phyloP scores from a whole-genome alignment of 2,329 filamentous ascomycete genomes.

The Curvularia sp. region DNA sequence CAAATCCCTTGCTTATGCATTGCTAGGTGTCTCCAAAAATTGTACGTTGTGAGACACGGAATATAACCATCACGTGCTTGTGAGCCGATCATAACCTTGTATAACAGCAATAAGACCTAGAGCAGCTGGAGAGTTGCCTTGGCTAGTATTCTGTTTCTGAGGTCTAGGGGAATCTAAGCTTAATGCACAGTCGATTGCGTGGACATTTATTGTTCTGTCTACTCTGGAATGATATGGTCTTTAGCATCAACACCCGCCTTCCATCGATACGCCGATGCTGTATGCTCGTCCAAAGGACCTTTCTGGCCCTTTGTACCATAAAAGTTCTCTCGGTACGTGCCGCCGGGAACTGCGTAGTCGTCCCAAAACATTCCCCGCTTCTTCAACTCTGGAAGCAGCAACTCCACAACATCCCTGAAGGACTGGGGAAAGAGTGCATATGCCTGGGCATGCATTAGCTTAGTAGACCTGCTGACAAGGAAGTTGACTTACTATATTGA shows the following conservation, averaged over 20 bases:
- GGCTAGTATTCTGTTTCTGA: neutral
- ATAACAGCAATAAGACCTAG: too few species aligned
- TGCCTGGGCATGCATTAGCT: constrained; percentile 45
- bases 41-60: too few species aligned
- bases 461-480: neutral
- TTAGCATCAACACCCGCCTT: constrained; percentile 44
- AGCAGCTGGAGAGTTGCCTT: neutral
- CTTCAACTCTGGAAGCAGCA: constrained; percentile 69
- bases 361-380: constrained; percentile 65
- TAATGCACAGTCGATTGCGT: neutral
- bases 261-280: constrained; percentile 58
- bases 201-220: neutral
- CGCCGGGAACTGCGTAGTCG: constrained; percentile 61
- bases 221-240: constrained; percentile 37
- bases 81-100: too few species aligned
- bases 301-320: constrained; percentile 60
- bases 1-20: too few species aligned
- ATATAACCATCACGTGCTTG: too few species aligned
- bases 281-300: constrained; percentile 60
- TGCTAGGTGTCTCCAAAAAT: too few species aligned
- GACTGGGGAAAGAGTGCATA: constrained; percentile 72
- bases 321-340: constrained; percentile 68
- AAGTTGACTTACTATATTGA: constrained; percentile 68
- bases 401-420: constrained; percentile 71
- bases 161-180: neutral